These are phyloP conservation scores for Lichenothelia convexa DNA, from an alignment of 495 filamentous ascomycete genomes.

Conservation along the genomic window DNA sequence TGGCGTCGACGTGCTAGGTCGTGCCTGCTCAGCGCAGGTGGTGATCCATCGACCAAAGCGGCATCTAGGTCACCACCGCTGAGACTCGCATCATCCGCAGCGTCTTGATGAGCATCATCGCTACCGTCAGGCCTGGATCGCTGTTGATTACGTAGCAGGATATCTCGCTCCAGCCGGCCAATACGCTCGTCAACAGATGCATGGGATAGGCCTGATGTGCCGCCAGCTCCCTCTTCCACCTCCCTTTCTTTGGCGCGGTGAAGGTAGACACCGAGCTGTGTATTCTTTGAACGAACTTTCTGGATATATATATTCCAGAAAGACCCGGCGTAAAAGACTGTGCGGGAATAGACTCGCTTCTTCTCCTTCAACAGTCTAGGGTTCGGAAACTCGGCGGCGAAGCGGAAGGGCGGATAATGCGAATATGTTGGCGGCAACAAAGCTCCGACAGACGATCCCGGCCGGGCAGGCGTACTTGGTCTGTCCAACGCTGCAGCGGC, in stretches of 20 bases:
- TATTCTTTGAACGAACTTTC: constrained; percentile 34
- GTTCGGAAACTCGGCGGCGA: constrained; percentile 39
- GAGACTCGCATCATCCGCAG: constrained; percentile 19
- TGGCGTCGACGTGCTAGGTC: constrained; percentile 4
- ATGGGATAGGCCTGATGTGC: constrained; percentile 9
- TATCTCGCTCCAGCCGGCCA: constrained; percentile 28
- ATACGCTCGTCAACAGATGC: constrained; percentile 31
- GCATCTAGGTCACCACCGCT: constrained; percentile 24
- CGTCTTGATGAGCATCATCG: constrained; percentile 4
- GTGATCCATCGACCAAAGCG: constrained; percentile 6
- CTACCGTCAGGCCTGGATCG: constrained; percentile 5
- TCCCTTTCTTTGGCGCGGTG: constrained; percentile 42
- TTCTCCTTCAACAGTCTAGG: constrained; percentile 38
- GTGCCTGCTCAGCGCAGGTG: constrained; percentile 4
- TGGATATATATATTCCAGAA: constrained; percentile 48
- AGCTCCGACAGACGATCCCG: constrained; percentile 16
- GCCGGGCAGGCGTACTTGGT: constrained; percentile 6
- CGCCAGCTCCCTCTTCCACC: constrained; percentile 22
- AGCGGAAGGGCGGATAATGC: constrained; percentile 39
- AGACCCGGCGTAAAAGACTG: constrained; percentile 43
- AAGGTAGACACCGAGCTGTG: constrained; percentile 40
- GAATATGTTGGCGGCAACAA: constrained; percentile 26
- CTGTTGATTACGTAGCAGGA: constrained; percentile 22
- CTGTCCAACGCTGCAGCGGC: constrained; percentile 20
- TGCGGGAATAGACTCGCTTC: constrained; percentile 40